phyloP scores from a whole-genome alignment of 2,329 filamentous ascomycete genomes.

The Fusarium nisikadoi region DNA sequence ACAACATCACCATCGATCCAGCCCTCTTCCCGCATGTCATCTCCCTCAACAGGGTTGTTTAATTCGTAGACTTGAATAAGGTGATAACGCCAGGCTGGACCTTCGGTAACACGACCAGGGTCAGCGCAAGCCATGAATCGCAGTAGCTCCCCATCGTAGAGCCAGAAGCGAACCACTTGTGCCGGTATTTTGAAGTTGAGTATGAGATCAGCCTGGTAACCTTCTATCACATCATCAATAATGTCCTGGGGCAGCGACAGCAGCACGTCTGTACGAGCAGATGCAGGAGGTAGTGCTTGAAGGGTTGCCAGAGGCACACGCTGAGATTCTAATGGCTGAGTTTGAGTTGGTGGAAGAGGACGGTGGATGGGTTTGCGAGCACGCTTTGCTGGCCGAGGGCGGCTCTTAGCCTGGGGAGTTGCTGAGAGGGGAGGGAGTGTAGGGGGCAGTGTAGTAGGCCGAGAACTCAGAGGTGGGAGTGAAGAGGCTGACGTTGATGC shows the following conservation, averaged over 20 bases:
- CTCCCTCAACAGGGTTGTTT: conserved; percentile 66
- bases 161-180: conserved; percentile 69
- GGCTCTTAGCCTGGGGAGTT: conserved; percentile 18
- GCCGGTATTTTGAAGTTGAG: conserved; percentile 65
- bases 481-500: conserved; percentile 21
- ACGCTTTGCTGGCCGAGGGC: conserved; percentile 18
- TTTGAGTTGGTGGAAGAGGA: conserved; percentile 40
- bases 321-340: conserved; percentile 55
- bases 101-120: conserved; percentile 48
- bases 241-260: conserved; percentile 60
- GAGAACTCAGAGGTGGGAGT: conserved; percentile 17
- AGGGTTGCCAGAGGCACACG: conserved; percentile 62
- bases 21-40: conserved; percentile 63
- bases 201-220: conserved; percentile 65
- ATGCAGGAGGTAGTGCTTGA: conserved; percentile 59
- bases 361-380: conserved; percentile 46
- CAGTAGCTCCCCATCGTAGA: conserved; percentile 65
- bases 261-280: conserved; percentile 64
- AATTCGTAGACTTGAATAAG: conserved; percentile 67
- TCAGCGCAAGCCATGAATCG: conserved; percentile 69
- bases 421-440: conserved; percentile 26
- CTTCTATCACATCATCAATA: conserved; percentile 60
- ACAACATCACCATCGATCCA: conserved; percentile 63
- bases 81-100: conserved; percentile 44
- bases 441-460: conserved; percentile 31